Percentiles rank a stretch among this genome's conserved stretches.
phyloP scores from a whole-genome alignment of 306 rosid genomes.

The Malus sieversii region DNA sequence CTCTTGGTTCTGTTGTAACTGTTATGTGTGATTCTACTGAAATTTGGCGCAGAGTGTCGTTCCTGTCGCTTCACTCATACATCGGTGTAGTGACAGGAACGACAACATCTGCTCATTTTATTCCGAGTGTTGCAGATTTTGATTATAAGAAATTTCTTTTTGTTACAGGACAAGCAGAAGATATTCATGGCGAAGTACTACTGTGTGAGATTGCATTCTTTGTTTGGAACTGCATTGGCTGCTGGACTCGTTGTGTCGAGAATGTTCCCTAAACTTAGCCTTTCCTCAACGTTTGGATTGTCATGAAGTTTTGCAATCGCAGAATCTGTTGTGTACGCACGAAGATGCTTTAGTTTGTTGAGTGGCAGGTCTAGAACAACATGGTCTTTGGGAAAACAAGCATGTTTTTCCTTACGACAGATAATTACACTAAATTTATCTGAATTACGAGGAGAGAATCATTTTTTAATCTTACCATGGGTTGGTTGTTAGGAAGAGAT shows the following conservation, averaged over 20 bases:
- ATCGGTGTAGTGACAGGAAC: not conserved
- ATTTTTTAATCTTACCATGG: no score
- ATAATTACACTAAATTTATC: no score
- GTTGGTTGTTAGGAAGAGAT: no score
- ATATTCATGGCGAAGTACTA: slow-evolving; percentile 94
- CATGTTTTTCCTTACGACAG: no score
- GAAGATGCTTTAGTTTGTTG: no score
- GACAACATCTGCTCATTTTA: not conserved
- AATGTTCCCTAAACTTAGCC: slow-evolving; percentile 17
- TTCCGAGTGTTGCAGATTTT: not conserved
- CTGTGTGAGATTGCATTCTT: slow-evolving; percentile 75
- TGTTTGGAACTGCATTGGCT: slow-evolving; percentile 80
- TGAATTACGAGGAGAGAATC: no score
- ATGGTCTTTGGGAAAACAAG: no score
- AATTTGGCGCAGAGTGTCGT: not conserved
- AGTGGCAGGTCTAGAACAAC: no score
- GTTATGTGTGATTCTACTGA: not conserved
- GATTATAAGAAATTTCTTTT: not conserved
- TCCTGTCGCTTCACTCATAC: not conserved
- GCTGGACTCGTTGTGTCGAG: slow-evolving; percentile 61
- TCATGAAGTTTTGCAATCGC: not conserved
- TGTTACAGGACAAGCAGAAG: slow-evolving; percentile 62
- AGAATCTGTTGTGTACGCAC: not conserved
- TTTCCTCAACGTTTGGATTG: slow-evolving; percentile 12
- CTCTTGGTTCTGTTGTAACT: not conserved